phyloP scores from a whole-genome alignment of 345 rosid species.

The Lepidium aucheri region DNA sequence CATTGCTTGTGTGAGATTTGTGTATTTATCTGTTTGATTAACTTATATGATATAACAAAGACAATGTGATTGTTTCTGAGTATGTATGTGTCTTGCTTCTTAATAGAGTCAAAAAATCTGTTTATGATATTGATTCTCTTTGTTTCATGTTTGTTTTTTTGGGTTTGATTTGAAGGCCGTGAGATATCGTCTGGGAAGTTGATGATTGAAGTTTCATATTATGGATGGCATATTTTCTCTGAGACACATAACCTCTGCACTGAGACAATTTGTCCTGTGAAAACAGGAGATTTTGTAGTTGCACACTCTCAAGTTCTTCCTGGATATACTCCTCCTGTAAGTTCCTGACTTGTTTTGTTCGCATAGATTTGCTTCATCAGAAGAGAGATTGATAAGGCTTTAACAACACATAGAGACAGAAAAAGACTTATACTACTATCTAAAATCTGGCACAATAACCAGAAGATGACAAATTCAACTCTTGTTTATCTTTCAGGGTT shows the following conservation, averaged over 20 bases:
- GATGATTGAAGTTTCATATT: conserved; percentile 74
- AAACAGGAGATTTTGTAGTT: conserved; percentile 67
- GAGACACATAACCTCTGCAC: conserved; percentile 73
- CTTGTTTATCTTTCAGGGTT: conserved; percentile 44
- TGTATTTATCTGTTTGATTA: no score
- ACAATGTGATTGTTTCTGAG: neutral
- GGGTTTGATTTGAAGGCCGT: conserved; percentile 27
- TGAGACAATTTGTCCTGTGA: conserved; percentile 79
- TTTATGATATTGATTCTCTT: neutral
- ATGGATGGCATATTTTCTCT: conserved; percentile 65
- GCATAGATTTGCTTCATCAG: neutral
- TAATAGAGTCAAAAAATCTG: neutral
- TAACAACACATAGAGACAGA: neutral
- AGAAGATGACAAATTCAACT: neutral
- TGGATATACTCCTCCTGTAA: conserved; percentile 84
- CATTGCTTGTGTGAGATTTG: neutral
- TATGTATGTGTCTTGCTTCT: neutral
- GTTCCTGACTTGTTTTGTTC: conserved; percentile 14
- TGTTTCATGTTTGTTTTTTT: neutral
- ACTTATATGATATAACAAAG: neutral
- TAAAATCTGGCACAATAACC: neutral
- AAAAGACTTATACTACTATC: neutral
- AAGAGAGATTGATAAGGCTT: neutral
- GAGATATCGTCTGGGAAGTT: conserved; percentile 62
- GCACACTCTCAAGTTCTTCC: conserved; percentile 80